Conservation (phyloP, 1,139 yeast genomes). For the Diutina catenulata region DNA sequence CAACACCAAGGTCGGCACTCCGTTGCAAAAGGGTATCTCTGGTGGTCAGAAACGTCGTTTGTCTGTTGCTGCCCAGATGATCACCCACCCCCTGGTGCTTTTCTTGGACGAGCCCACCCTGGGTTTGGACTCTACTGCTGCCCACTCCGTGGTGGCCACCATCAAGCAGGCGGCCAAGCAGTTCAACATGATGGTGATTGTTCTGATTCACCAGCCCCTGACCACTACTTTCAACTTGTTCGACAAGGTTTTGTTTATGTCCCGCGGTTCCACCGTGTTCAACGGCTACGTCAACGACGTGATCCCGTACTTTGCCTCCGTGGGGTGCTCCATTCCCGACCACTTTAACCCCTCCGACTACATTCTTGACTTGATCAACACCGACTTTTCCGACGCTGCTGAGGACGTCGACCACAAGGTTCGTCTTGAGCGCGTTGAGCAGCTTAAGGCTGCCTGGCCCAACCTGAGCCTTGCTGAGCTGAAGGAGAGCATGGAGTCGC, state of each 20-base stretch:
- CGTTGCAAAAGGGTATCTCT: conserved; percentile 62
- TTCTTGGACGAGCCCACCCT: conserved; percentile 84
- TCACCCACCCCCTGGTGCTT: conserved; percentile 59
- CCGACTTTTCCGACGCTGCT: conserved; percentile 9
- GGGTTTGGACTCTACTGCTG: conserved; percentile 76
- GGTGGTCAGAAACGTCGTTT: conserved; percentile 85
- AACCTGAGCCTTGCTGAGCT: not conserved
- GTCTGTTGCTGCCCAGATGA: conserved; percentile 67
- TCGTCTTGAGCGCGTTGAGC: conserved; percentile 7
- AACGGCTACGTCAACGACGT: conserved; percentile 8
- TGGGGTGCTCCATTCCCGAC: conserved; percentile 7
- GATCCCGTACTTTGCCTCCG: conserved; percentile 6
- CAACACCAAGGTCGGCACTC: conserved; percentile 65
- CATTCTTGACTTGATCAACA: conserved; percentile 8
- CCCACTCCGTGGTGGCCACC: conserved; percentile 30
- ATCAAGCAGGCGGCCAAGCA: not conserved
- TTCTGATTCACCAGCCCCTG: conserved; percentile 5
- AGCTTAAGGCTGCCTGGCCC: not conserved
- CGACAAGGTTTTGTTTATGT: conserved; percentile 7
- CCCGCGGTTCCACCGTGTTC: conserved; percentile 7
- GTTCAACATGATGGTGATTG: conserved; percentile 4
- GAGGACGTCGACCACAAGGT: not conserved
- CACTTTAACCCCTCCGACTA: conserved; percentile 8
- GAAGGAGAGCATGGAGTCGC: not conserved
- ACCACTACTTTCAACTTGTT: conserved; percentile 2